Evolutionary conservation across 1,284 basidiomycete species (phyloP).

Genomic region (Erythrobasidium hasegawianum): DNA sequence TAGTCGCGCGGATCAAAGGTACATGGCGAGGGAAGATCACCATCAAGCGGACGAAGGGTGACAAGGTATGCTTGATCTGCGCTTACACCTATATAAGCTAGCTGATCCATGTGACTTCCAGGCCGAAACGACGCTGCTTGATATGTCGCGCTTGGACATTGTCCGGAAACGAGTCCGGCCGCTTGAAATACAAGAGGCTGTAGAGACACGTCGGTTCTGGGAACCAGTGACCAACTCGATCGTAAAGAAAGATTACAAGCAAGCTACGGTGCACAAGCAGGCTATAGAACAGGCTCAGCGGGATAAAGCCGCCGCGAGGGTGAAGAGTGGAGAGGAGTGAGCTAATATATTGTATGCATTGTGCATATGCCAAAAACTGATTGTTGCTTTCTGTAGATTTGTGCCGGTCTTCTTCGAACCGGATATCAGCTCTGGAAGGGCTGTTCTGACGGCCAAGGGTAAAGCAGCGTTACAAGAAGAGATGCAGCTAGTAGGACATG

Average conservation of each 20-base stretch:
- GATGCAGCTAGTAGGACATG: conserved; percentile 15
- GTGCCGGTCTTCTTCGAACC: conserved; percentile 73
- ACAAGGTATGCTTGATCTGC: too few species aligned
- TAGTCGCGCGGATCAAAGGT: conserved; percentile 81
- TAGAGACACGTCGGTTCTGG: conserved; percentile 88
- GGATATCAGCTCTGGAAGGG: conserved; percentile 67
- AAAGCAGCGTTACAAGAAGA: conserved; percentile 47
- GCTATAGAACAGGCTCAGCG: conserved; percentile 84
- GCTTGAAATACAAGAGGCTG: conserved; percentile 68
- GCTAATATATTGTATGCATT: too few species aligned
- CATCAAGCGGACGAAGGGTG: conserved; percentile 65
- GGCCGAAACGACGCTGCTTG: conserved; percentile 60
- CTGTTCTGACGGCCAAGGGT: conserved; percentile 60
- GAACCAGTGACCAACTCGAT: conserved; percentile 72
- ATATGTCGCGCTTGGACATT: conserved; percentile 68
- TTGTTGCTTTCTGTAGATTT: too few species aligned
- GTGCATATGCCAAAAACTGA: too few species aligned
- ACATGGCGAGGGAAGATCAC: conserved; percentile 79
- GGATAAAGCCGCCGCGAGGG: conserved; percentile 76
- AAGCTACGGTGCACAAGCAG: conserved; percentile 83
- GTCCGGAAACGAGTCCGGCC: conserved; percentile 82
- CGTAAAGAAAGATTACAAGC: conserved; percentile 76
- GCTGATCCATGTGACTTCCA: not conserved
- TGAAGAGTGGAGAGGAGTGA: conserved; percentile 70
- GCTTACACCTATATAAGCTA: not conserved